Base-by-base conservation (phyloP, 768 basidiomycete genomes). In the Leucocoprinus birnbaumii region DNA sequence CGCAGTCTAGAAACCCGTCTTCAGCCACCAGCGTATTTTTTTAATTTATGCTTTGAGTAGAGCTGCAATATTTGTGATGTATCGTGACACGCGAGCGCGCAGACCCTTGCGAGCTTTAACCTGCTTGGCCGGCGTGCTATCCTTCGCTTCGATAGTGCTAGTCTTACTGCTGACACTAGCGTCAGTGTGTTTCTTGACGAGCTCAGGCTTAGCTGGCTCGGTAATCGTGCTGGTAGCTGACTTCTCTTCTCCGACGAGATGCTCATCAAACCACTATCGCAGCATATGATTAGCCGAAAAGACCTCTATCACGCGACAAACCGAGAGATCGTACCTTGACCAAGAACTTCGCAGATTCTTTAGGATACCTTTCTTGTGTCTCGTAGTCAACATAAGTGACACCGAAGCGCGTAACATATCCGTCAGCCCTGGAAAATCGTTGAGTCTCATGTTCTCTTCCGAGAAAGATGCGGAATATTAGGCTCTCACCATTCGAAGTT, bases 361-460 rank as follows among this genome's bases (percentile, higher is more conserved):
- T 87, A 14, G 85, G 84, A 62, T 77, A 79, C 18, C 86, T 75
- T 68, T 82, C 74, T 68, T 84, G 86, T 3, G 85, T 87, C 53
- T 78, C 69, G 66, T 84, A 87, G 70, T 88, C 82, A 49, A 89
- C 84, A 61, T 87, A 86, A 21, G 84, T 87, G 53, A 85, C 75
- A 53, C 86, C 86, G 62, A 89, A 89, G 4, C 86, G 82, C 6
- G 85, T 86, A 34, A 64, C 65, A 60, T 86, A 86, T 24, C 86
- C 84, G 56, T 87, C 85, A n/a, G 85, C 83, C 85, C 73, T 73
- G 44, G 8, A 11, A 13, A 27, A 22, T 31, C 6, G 22, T 19
- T 51, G 2, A 56, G 53, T 48, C 22, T 18, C 14, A 43, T 51
- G 35, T 10, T 31, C 22, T 24, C 10, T 21, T 25, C 37, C 35